Base-by-base conservation (phyloP, 169 alveolate species). In the Eimeria necatrix region DNA sequence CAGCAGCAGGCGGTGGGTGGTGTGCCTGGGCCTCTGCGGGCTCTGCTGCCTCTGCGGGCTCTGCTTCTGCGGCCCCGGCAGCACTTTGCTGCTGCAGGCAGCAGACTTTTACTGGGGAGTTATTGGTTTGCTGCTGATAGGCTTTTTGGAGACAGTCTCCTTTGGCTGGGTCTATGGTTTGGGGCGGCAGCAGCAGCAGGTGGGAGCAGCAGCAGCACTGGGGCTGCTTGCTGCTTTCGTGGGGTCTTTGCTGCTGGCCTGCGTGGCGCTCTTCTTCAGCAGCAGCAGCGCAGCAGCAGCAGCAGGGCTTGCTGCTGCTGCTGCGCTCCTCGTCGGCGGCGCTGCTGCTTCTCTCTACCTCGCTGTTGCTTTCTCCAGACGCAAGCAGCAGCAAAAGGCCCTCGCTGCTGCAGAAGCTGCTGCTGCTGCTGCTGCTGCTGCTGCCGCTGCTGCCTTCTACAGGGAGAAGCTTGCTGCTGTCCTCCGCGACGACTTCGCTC, bases 61-160 rank as follows among this genome's bases (percentile, higher is more conserved):
- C n/a, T 81, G 48, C 71, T 52, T 73, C 59, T 89, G 94, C 59
- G n/a, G 20, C 68, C 87, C 64, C 41, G 8, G 68, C n/a, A 52
- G 74, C 5, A n/a, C 71, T 7, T 26, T 22, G 84, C 80, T 71
- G 41, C 10, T 89, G 61, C 86, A 89, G 46, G 22, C 94, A 6
- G 94, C 94, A 26, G 94, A 89, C 88, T 89, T 64, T 60, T 76
- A 73, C 61, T 89, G 94, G 94, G 81, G 89, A 3, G 94, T 89
- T 6, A 68, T 52, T 9, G 87, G 94, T 22, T 32, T 89, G 71
- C 48, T 71, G 71, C 70, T 89, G 76, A n/a, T 89, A 16, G 94
- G 94, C 1, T 8, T 61, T 18, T 26, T 59, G 12, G 94, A 89
- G 74, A 5, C 73, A 12, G 4, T 89, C 46, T 87, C 94, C 32